Conservation (phyloP, 2,329 filamentous ascomycete species). For the Dactylellina drechsleri region DNA sequence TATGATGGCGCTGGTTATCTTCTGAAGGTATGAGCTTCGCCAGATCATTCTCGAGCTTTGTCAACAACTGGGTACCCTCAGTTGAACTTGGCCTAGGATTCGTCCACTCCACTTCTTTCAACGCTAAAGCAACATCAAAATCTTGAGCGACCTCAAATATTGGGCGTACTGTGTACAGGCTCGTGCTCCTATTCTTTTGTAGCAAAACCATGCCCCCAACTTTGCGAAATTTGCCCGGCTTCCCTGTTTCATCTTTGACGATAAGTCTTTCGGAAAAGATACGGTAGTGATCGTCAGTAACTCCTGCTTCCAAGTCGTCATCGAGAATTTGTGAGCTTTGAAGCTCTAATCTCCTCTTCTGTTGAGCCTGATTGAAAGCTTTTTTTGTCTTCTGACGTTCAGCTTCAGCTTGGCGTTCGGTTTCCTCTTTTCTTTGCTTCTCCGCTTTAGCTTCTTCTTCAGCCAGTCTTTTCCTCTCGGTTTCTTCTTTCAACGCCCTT, state of each 20-base stretch:
- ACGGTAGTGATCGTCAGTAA: slow-evolving; percentile 16
- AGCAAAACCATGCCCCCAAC: slow-evolving; percentile 44
- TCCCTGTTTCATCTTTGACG: slow-evolving; percentile 40
- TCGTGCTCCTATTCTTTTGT: slow-evolving; percentile 73
- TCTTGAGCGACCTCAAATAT: slow-evolving; percentile 68
- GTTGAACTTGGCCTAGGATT: slow-evolving; percentile 67
- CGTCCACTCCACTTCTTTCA: slow-evolving; percentile 75
- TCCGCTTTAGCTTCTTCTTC: slow-evolving; percentile 65
- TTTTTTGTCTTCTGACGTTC: slow-evolving; percentile 62
- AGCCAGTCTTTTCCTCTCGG: slow-evolving; percentile 69
- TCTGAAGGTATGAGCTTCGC: slow-evolving; percentile 74
- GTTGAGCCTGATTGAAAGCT: slow-evolving; percentile 56
- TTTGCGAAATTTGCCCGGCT: slow-evolving; percentile 49
- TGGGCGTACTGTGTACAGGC: slow-evolving; percentile 77
- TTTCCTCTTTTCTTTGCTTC: slow-evolving; percentile 64
- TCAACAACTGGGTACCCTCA: slow-evolving; percentile 78
- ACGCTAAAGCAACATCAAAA: slow-evolving; percentile 71
- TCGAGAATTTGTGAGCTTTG: slow-evolving; percentile 28
- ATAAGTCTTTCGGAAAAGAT: slow-evolving; percentile 41
- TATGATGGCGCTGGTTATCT: slow-evolving; percentile 72
- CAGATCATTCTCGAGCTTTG: slow-evolving; percentile 78
- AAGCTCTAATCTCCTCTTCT: slow-evolving; percentile 45
- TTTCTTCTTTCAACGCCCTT: slow-evolving; percentile 81
- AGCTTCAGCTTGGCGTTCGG: slow-evolving; percentile 66
- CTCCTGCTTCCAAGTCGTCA: slow-evolving; percentile 26